phyloP scores from a whole-genome alignment of 352 stramenopile genomes.

The Blastocystis sp. region DNA sequence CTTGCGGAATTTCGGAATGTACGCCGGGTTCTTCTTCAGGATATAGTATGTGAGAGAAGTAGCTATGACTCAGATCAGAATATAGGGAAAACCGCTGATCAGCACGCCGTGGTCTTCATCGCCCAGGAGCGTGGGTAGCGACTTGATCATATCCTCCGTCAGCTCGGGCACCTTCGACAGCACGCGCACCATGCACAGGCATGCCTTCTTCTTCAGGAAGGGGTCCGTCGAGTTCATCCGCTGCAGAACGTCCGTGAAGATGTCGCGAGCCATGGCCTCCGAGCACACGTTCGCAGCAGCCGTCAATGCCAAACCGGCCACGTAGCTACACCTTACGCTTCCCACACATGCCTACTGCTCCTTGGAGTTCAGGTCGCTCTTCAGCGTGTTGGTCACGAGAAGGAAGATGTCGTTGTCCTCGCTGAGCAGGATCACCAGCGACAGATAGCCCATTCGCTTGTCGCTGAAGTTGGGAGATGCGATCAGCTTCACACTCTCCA shows the following conservation, averaged over 20 bases:
- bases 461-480: slow-evolving; percentile 95
- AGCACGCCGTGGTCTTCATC: slow-evolving; percentile 94
- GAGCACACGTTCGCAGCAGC: slow-evolving; percentile 96
- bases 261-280: slow-evolving; percentile 93
- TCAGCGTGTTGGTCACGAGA: slow-evolving; percentile 98
- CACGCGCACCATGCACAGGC: slow-evolving; percentile 85
- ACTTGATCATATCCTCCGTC: slow-evolving; percentile 95
- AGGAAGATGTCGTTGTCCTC: slow-evolving; percentile 98
- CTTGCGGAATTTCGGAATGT: slow-evolving; percentile 74
- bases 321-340: slow-evolving; percentile 78
- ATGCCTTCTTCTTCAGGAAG: slow-evolving; percentile 95
- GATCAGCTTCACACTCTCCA: slow-evolving; percentile 99
- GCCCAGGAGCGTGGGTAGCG: slow-evolving; percentile 88
- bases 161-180: slow-evolving; percentile 91
- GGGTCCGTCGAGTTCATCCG: slow-evolving; percentile 85
- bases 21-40: slow-evolving; percentile 36
- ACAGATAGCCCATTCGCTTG: slow-evolving; percentile 88
- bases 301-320: slow-evolving; percentile 90
- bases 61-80: background rate
- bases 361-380: slow-evolving; percentile 73
- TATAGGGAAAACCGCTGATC: slow-evolving; percentile 83
- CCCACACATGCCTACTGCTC: slow-evolving; percentile 81
- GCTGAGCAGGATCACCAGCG: slow-evolving; percentile 92
- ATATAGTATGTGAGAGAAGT: slow-evolving; percentile 38
- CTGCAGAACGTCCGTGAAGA: slow-evolving; percentile 95